Conservation (phyloP, 2,329 filamentous ascomycete species). For the Fusarium verticillioides region DNA sequence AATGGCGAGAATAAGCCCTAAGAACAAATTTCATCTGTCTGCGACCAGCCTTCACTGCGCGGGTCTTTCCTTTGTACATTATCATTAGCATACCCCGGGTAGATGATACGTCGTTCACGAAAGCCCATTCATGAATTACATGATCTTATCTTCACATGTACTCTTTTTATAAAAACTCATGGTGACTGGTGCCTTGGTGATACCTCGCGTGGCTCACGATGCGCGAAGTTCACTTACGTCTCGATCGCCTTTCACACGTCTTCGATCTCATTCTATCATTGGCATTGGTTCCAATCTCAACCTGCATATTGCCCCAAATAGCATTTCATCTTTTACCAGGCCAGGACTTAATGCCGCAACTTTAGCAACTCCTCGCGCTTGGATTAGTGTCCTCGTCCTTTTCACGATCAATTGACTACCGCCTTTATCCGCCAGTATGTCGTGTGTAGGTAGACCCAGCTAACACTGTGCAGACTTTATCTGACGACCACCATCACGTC, state of each 20-base stretch:
- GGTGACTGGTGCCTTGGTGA: background rate
- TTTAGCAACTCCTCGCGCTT: background rate
- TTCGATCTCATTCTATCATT: background rate
- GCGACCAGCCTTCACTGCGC: background rate
- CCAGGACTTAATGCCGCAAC: background rate
- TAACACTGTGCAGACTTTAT: background rate
- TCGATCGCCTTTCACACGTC: background rate
- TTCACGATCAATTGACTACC: background rate
- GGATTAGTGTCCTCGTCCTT: too few relatives aligned
- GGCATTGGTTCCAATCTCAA: background rate
- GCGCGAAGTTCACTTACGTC: background rate
- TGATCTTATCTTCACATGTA: background rate
- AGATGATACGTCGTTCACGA: conserved; percentile 15
- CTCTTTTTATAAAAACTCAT: background rate
- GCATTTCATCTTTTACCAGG: background rate
- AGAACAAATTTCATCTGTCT: background rate
- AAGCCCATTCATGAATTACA: conserved; percentile 26
- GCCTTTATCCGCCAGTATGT: background rate
- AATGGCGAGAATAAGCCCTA: conserved; percentile 44
- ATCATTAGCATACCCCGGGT: conserved; percentile 37
- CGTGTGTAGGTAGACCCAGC: background rate
- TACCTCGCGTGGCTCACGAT: background rate
- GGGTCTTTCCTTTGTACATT: conserved; percentile 31
- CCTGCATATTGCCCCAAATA: background rate
- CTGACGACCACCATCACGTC: background rate